Percentiles rank a stretch among this genome's conserved stretches.
Conservation (phyloP, 225 moss, liverwort and hornwort species). For the Sphagnum contortum region DNA sequence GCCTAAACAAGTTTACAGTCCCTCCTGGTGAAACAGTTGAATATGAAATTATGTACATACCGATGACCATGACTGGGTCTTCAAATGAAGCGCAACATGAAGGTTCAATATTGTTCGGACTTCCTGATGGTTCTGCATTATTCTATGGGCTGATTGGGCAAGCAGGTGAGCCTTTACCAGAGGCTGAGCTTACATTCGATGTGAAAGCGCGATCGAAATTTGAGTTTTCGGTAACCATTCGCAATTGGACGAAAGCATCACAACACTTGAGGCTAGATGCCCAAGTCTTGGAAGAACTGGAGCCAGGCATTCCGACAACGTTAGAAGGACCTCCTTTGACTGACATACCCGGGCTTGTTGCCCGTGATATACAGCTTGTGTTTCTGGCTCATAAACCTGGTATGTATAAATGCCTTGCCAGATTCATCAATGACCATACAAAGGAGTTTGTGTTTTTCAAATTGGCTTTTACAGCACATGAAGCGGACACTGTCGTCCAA, state of each 20-base stretch:
- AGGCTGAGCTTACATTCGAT: constrained; percentile 52
- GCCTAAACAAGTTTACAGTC: constrained; percentile 24
- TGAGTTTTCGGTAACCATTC: constrained; percentile 28
- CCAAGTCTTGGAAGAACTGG: constrained; percentile 15
- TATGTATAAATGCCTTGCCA: constrained; percentile 26
- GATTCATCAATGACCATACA: constrained; percentile 51
- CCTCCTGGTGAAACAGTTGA: constrained; percentile 26
- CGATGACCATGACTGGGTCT: constrained; percentile 43
- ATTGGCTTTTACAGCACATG: constrained; percentile 44
- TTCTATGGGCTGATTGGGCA: constrained; percentile 56
- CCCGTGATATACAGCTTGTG: constrained; percentile 42
- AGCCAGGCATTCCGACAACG: constrained; percentile 23
- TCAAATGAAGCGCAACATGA: constrained; percentile 35
- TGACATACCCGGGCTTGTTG: constrained; percentile 46
- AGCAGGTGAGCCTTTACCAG: constrained; percentile 46
- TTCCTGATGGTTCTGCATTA: constrained; percentile 45
- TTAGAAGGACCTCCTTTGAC: constrained; percentile 63
- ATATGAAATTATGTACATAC: constrained; percentile 45
- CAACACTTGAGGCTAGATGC: constrained; percentile 52
- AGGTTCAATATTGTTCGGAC: constrained; percentile 63
- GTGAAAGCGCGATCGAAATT: constrained; percentile 37
- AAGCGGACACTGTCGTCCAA: constrained; percentile 41
- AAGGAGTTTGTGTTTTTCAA: constrained; percentile 71
- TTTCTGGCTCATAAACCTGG: constrained; percentile 59
- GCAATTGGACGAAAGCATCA: constrained; percentile 61